Evolutionary conservation across 768 basidiomycete genomes (phyloP).

Genomic region (Suillus clintonianus): DNA sequence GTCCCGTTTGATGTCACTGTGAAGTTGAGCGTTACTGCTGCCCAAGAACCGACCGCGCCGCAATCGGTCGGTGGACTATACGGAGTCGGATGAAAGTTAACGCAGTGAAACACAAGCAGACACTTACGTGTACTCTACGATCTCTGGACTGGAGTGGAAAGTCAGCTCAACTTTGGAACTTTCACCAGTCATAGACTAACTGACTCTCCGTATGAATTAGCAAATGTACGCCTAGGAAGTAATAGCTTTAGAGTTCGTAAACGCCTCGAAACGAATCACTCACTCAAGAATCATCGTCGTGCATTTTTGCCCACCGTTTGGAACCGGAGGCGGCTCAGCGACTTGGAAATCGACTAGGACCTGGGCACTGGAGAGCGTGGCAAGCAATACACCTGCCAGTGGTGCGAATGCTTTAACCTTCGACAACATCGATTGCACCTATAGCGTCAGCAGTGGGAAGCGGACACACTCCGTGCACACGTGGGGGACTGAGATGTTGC

Average conservation of each 20-base stretch:
- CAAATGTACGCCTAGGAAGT: slow-evolving; percentile 62
- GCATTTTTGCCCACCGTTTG: slow-evolving; percentile 59
- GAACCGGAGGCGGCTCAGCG: slow-evolving; percentile 71
- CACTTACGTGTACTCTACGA: slow-evolving; percentile 60
- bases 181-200: slow-evolving; percentile 17
- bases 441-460: background rate
- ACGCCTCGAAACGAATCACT: slow-evolving; percentile 19
- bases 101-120: background rate
- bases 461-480: background rate
- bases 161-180: background rate
- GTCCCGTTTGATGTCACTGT: slow-evolving; percentile 79
- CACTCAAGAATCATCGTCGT: slow-evolving; percentile 66
- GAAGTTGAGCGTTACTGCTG: slow-evolving; percentile 72
- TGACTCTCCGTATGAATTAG: slow-evolving; percentile 68
- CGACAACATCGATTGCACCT: slow-evolving; percentile 20
- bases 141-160: slow-evolving; percentile 49
- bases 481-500: background rate
- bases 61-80: slow-evolving; percentile 71
- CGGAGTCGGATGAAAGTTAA: background rate
- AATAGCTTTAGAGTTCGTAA: background rate
- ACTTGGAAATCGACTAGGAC: slow-evolving; percentile 68
- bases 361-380: slow-evolving; percentile 20
- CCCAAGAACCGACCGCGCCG: slow-evolving; percentile 71
- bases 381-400: slow-evolving; percentile 13
- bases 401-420: slow-evolving; percentile 11